Conservation (phyloP, 768 basidiomycete species). For the Suillus weaverae region DNA sequence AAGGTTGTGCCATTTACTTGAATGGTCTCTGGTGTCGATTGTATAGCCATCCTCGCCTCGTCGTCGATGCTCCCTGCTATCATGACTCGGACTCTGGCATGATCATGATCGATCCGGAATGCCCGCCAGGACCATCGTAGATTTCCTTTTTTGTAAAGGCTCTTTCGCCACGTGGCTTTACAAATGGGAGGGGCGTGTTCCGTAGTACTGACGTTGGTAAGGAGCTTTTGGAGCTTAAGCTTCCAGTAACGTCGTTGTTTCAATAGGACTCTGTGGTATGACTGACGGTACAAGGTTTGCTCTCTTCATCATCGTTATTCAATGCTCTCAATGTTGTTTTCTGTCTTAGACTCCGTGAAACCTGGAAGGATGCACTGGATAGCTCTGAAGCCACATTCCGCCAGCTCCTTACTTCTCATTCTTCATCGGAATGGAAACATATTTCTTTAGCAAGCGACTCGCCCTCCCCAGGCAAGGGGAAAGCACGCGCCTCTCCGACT, state of each 20-base stretch:
- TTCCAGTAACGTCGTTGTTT: constrained; percentile 1
- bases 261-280: constrained; percentile 30
- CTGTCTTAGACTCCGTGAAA: constrained; percentile 66
- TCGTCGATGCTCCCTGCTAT: background rate
- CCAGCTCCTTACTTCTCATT: constrained; percentile 69
- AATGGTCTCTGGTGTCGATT: background rate
- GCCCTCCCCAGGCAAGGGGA: constrained; percentile 56
- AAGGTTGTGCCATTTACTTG: background rate
- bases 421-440: constrained; percentile 79
- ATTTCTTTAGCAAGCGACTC: constrained; percentile 50
- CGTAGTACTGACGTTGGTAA: background rate
- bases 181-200: constrained; percentile 4
- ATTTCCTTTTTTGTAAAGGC: background rate
- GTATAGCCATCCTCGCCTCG: background rate
- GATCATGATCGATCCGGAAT: background rate
- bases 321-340: background rate
- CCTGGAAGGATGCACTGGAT: constrained; percentile 77
- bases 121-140: background rate
- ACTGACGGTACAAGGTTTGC: constrained; percentile 61
- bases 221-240: background rate
- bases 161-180: constrained; percentile 5
- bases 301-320: background rate
- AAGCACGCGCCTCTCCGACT: constrained; percentile 47
- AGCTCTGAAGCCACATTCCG: constrained; percentile 78
- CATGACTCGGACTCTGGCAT: background rate